phyloP scores from a whole-genome alignment of 768 basidiomycete genomes.

The Calvatia gigantea region DNA sequence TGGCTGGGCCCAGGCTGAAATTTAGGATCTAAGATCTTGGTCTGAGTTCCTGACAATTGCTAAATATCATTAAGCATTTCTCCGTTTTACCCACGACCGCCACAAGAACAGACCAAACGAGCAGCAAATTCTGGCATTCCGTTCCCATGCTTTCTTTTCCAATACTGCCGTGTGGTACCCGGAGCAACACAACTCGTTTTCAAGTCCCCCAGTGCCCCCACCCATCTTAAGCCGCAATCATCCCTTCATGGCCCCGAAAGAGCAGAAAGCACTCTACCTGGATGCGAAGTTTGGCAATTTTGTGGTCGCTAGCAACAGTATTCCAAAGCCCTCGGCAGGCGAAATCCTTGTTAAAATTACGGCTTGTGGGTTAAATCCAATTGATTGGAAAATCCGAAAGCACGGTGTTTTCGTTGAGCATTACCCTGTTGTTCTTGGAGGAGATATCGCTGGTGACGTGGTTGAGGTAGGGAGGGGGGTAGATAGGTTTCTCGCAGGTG shows the following conservation, averaged over 20 bases:
- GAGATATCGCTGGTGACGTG: slow-evolving; percentile 47
- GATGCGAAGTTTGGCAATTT: slow-evolving; percentile 24
- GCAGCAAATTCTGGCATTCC: too few species aligned
- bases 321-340: slow-evolving; percentile 40
- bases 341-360: slow-evolving; percentile 46
- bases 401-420: slow-evolving; percentile 33
- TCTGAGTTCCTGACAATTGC: too few species aligned
- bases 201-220: too few species aligned
- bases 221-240: too few species aligned
- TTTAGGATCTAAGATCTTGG: too few species aligned
- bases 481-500: slow-evolving; percentile 41
- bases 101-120: too few species aligned
- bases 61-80: too few species aligned
- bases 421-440: slow-evolving; percentile 44
- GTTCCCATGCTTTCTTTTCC: too few species aligned
- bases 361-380: slow-evolving; percentile 47
- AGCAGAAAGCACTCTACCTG: slow-evolving; percentile 26
- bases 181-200: too few species aligned
- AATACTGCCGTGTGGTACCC: too few species aligned
- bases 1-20: too few species aligned
- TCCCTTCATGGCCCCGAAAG: background rate
- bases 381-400: slow-evolving; percentile 47
- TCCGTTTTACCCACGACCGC: too few species aligned
- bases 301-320: slow-evolving; percentile 24
- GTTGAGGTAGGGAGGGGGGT: slow-evolving; percentile 48